Evolutionary conservation across 1,139 yeast genomes (phyloP), one percentile per base, ranked within the genome.

Genomic region (Nakaseomyces sp.): DNA sequence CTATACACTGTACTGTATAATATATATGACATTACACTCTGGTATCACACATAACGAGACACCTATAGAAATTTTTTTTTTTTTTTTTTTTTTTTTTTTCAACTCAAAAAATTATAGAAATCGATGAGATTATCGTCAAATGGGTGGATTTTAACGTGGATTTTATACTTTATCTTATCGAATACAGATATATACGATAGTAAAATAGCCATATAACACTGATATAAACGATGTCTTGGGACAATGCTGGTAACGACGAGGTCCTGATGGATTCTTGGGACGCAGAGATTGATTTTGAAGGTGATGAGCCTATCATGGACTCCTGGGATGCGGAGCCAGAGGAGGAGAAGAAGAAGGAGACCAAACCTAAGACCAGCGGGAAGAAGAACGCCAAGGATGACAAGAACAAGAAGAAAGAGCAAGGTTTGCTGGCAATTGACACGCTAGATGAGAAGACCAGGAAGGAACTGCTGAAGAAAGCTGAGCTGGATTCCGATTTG

Each of bases 401-500:
- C 38, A 45, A 49, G 18, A 56, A 55, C 26, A 51, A 49, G 43
- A 55, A 56, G 40, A 54, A 54, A 45, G 59, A 55, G 3, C 64
- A 67, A 8, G 61, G 65, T 37, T 48, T 55, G 60, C 58, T 75
- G 55, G 82, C 79, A 42, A 73, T 80, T 45, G 91, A 82, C 53
- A 66, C 67, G 13, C 71, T 80, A 36, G 89, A 81, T 59, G 84
- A 76, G 50, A 72, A 70, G 50, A 79, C 85, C 12, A 75, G 87
- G 62, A 77, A 72, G 56, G 91, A 83, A 60, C 66, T 88, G 64
- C 71, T 84, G 64, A 82, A 73, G 60, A 71, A 81, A 61, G 94
- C 91, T 15, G 94, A 91, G 67, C 61, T 86, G 47, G 81, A 77
- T 41, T 77, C 95, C 28, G 98, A 91, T 68, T 72, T 91, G 66